Evolutionary conservation across 1,284 basidiomycete species (phyloP).

Genomic region (Pseudozyma pruni): DNA sequence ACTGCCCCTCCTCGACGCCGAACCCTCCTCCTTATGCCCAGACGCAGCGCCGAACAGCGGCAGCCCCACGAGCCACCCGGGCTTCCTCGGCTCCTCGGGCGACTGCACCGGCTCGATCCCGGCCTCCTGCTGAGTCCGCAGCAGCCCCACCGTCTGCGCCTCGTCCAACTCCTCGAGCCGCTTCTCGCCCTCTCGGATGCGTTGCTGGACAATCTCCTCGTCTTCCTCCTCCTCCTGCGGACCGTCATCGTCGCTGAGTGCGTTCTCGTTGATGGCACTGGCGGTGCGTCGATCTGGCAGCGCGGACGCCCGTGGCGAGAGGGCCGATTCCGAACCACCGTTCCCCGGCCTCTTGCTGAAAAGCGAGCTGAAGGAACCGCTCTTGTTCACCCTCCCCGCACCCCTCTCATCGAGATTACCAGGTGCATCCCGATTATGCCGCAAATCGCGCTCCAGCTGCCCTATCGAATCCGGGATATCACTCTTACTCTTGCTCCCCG

Average conservation of each 20-base stretch:
- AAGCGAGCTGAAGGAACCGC: slow-evolving; percentile 17
- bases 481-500: slow-evolving; percentile 34
- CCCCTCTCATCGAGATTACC: slow-evolving; percentile 1
- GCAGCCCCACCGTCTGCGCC: slow-evolving; percentile 34
- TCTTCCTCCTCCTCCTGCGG: slow-evolving; percentile 32
- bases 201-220: slow-evolving; percentile 20
- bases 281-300: slow-evolving; percentile 4
- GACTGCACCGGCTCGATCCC: slow-evolving; percentile 32
- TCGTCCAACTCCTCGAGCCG: slow-evolving; percentile 41
- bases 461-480: slow-evolving; percentile 21
- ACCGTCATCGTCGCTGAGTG: neutral
- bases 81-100: slow-evolving; percentile 10
- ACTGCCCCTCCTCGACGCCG: slow-evolving; percentile 17
- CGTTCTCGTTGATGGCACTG: slow-evolving; percentile 9
- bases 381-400: neutral
- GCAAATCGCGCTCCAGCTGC: slow-evolving; percentile 25
- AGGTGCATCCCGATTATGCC: slow-evolving; percentile 20
- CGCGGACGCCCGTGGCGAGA: slow-evolving; percentile 14
- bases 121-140: slow-evolving; percentile 36
- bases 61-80: slow-evolving; percentile 24
- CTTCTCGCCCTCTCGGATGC: slow-evolving; percentile 33
- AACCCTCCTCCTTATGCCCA: slow-evolving; percentile 1
- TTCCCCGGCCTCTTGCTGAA: slow-evolving; percentile 3
- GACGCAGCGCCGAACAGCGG: slow-evolving; percentile 23
- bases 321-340: neutral